phyloP scores from a whole-genome alignment of 1,284 basidiomycete genomes.

The Puccinia novopanici region DNA sequence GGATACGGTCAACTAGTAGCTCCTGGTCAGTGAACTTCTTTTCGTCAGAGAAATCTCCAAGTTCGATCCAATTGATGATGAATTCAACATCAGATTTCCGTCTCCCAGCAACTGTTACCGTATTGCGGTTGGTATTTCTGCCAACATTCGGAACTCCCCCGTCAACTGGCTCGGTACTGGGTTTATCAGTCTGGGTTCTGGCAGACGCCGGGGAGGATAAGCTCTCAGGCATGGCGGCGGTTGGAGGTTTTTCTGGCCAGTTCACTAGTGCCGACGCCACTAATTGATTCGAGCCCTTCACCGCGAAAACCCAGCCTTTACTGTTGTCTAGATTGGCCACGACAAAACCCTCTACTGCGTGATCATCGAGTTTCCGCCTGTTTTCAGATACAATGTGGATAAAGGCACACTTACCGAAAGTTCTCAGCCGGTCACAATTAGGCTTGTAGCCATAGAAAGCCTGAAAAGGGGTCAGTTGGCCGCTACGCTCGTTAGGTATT shows the following conservation, averaged over 20 bases:
- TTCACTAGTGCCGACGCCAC: too few species aligned
- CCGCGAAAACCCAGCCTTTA: background rate
- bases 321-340: background rate
- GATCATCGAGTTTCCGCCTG: background rate
- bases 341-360: background rate
- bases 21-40: background rate
- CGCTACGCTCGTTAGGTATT: conserved; percentile 7
- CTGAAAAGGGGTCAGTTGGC: background rate
- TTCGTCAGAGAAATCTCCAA: background rate
- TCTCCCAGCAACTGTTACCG: too few species aligned
- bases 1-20: background rate
- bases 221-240: too few species aligned
- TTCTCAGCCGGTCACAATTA: background rate
- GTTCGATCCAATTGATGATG: too few species aligned
- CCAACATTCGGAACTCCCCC: too few species aligned
- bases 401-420: background rate
- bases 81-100: too few species aligned
- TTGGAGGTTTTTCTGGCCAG: too few species aligned
- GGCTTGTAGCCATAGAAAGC: background rate
- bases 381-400: background rate
- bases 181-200: too few species aligned
- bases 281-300: too few species aligned
- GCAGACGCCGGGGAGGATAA: too few species aligned
- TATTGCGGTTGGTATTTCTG: too few species aligned
- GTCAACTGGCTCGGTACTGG: too few species aligned